Conservation (phyloP, 495 filamentous ascomycete genomes). For the Apiosordaria backusii region DNA sequence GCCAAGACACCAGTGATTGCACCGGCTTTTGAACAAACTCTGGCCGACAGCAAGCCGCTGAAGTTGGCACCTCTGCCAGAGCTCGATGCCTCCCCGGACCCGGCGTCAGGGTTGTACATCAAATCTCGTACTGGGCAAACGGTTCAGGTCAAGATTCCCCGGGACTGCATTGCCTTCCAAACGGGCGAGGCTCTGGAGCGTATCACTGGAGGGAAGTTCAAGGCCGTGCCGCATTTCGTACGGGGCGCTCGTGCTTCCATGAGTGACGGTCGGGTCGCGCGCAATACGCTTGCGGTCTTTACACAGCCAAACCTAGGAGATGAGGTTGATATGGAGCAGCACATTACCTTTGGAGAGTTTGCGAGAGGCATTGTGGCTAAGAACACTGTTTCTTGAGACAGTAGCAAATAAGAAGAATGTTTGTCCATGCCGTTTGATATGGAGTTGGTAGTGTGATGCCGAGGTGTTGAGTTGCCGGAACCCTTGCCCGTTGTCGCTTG, state of each 20-base stretch:
- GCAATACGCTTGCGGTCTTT: conserved; percentile 95
- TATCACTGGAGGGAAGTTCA: conserved; percentile 84
- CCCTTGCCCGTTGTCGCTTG: not conserved
- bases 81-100: conserved; percentile 69
- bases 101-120: conserved; percentile 85
- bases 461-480: not conserved
- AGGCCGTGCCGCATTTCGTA: conserved; percentile 95
- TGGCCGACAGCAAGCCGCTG: conserved; percentile 15
- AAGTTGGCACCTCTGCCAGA: conserved; percentile 58
- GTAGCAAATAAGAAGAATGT: not conserved
- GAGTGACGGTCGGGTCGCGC: conserved; percentile 56
- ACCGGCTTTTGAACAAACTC: conserved; percentile 27
- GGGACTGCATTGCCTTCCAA: conserved; percentile 91
- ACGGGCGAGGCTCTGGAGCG: conserved; percentile 88
- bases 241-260: conserved; percentile 56
- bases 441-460: not conserved
- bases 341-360: conserved; percentile 81
- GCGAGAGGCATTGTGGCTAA: conserved; percentile 76
- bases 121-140: conserved; percentile 72
- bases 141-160: conserved; percentile 84
- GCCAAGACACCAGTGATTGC: conserved; percentile 39
- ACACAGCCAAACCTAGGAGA: conserved; percentile 94
- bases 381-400: conserved; percentile 56
- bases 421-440: conserved; percentile 1
- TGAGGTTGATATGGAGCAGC: conserved; percentile 68